Evolutionary conservation across 768 basidiomycete species (phyloP).

Genomic region (Lactifluus pinguis): DNA sequence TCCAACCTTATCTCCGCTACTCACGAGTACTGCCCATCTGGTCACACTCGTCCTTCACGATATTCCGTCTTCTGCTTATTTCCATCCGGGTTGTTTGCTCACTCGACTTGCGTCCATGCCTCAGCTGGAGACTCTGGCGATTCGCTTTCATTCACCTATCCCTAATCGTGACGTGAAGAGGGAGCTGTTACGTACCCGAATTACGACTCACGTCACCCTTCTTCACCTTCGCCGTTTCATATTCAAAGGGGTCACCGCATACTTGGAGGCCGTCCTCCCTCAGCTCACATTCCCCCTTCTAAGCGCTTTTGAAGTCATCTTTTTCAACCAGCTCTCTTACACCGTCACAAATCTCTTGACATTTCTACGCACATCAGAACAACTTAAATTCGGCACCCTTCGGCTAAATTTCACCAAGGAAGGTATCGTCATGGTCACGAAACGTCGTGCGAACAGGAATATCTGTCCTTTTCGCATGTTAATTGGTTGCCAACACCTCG

Average conservation of each 20-base stretch:
- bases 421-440: neutral
- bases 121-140: neutral
- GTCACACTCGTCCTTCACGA: neutral
- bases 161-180: neutral
- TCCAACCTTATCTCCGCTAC: conserved; percentile 25
- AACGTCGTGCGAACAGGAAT: neutral
- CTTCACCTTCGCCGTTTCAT: neutral
- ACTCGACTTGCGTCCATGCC: neutral
- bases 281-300: neutral
- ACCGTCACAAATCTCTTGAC: neutral
- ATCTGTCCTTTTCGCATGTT: neutral
- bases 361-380: neutral
- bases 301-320: neutral
- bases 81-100: neutral
- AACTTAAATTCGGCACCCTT: neutral
- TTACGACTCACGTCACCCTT: neutral
- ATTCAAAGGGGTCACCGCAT: neutral
- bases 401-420: neutral
- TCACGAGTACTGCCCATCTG: neutral
- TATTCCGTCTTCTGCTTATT: neutral
- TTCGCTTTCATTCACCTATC: neutral
- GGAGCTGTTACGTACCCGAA: neutral
- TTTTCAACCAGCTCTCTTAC: neutral
- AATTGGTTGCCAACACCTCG: neutral
- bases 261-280: neutral